phyloP scores from a whole-genome alignment of 768 basidiomycete species.

The Mycena latifolia region DNA sequence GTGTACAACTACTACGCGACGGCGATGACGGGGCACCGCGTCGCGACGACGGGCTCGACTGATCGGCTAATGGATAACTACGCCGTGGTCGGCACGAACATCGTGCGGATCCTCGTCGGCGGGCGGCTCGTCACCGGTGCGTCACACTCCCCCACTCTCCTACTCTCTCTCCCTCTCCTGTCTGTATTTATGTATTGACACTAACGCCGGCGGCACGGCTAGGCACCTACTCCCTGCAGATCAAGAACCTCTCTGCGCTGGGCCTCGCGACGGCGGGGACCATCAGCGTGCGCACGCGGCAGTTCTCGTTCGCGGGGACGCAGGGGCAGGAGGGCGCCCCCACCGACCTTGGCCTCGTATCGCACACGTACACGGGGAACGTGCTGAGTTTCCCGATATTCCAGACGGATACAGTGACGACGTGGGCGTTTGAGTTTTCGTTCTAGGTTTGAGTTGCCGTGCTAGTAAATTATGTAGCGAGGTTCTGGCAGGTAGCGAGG shows the following conservation, averaged over 20 bases:
- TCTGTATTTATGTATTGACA: too few relatives aligned
- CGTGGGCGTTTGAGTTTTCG: conserved; percentile 40
- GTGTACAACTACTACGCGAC: conserved; percentile 40
- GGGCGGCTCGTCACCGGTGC: conserved; percentile 37
- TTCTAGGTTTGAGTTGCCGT: conserved; percentile 14
- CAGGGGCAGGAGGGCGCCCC: conserved; percentile 31
- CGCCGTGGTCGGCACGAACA: conserved; percentile 37
- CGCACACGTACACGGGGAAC: conserved; percentile 37
- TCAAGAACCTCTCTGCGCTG: conserved; percentile 35
- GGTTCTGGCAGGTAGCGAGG: too few relatives aligned
- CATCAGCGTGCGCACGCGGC: conserved; percentile 34
- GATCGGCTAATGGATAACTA: conserved; percentile 39
- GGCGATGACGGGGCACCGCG: conserved; percentile 38
- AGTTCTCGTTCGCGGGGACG: conserved; percentile 36
- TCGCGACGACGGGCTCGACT: conserved; percentile 36
- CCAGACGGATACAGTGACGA: conserved; percentile 38
- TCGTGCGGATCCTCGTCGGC: conserved; percentile 40
- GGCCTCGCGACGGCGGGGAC: conserved; percentile 36
- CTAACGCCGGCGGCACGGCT: background rate
- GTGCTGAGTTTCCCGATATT: conserved; percentile 38
- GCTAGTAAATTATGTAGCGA: too few relatives aligned
- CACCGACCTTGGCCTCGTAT: conserved; percentile 33
- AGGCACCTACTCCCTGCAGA: conserved; percentile 36
- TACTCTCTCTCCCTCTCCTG: too few relatives aligned
- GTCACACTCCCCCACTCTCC: background rate